Evolutionary conservation across 1,139 yeast species (phyloP), one percentile per base, ranked within the genome.

Genomic region (Candida neerlandica): DNA sequence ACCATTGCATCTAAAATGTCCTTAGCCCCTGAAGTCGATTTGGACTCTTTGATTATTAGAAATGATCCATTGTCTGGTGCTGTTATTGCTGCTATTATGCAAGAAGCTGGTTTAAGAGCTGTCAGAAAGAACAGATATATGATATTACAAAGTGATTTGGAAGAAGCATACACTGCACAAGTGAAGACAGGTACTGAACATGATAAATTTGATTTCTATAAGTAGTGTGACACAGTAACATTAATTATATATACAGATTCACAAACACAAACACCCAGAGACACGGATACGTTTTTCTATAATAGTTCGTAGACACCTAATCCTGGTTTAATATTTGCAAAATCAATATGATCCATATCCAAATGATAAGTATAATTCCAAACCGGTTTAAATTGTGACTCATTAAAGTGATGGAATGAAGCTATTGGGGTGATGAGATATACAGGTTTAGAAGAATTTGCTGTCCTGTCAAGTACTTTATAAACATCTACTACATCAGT

Each of bases 41-140:
- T 95, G 62, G 99, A 95, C 71, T 87, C 97, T 23, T 81, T 95
- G 59, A 94, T 95, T 60, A 84, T 91, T 61, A 87, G 99, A 70
- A 95, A 95, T 66, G 99, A 94, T 67, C 97, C 99, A 41, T 78
- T 95, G 54, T 89, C 97, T 39, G 99, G 99, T 62, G 99, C 99
- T 6, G 84, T 92, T 52, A 95, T 95, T 66, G 98, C 99, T 30
- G 99, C 99, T 26, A 94, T 95, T 60, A 94, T 95, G 99, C 99
- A 95, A 80, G 99, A 95, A 73, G 99, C 99, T 27, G 99, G 99
- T 57, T 80, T 95, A 60, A 84, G 98, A 61, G 99, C 99, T 0
- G 98, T 95, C 45, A 86, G 99, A 74, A 94, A 94, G 77, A 94
- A 94, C 71, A 85, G 99, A 71, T 94, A 94, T 70, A 96, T 95